Base-by-base conservation (phyloP, 805 yeast species). In the Candida tammaniensis region DNA sequence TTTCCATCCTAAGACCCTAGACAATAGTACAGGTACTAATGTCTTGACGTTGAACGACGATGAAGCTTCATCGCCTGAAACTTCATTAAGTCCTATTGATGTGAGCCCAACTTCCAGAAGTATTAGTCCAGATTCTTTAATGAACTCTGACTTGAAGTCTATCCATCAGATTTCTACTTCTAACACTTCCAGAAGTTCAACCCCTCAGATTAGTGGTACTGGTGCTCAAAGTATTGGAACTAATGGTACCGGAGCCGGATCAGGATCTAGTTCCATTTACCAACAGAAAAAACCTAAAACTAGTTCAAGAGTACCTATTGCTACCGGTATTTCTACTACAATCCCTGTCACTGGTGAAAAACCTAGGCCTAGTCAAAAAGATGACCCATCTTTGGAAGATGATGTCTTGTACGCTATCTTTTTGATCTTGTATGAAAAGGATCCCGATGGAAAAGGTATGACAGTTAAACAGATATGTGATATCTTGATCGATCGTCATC, bases 401-500 rank as follows among this genome's bases (percentile, higher is more conserved):
- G 82, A 80, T 44, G 93, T 85, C 12, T 62, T 85, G 36, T 78
- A 68, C 56, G 88, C 89, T 5, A 85, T 85, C 36, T 83, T 85
- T 51, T 72, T 76, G 38, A 83, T 84, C 31, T 58, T 85, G 38
- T 82, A 64, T 57, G 89, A 82, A 40, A 66, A 72, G 42, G 95
- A 85, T 52, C 61, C 80, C 1, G 73, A 72, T 33, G 81, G 84
- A 32, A 69, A 72, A 40, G 95, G 95, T 44, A 82, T 85, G 88
- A 85, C 95, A n/a, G 95, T 85, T 20, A 85, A 85, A 52, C 94
- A 85, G 54, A 74, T 85, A 39, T 85, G 94, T 60, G 95, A 85
- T 55, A 73, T 80, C 38, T 64, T 85, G 30, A 64, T 79, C 31
- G 86, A 78, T 36, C 72, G 76, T 47, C 91, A 85, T 54, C 94